Evolutionary conservation across 176 grass and related monocot genomes (phyloP).

Genomic region (Zoysia pacifica): DNA sequence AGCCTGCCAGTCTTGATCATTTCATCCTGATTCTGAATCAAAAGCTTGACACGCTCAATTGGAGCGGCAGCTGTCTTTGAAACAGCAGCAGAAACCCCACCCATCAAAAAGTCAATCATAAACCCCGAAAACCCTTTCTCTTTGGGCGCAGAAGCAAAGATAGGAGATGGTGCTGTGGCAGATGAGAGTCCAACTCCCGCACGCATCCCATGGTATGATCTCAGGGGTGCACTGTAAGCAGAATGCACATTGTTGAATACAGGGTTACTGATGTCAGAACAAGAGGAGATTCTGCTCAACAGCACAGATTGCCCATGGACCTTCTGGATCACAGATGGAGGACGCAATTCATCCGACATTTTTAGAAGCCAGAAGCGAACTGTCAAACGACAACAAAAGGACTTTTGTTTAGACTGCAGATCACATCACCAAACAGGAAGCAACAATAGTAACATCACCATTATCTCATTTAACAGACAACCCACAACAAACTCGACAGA

Average conservation of each 20-base stretch:
- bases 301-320: conserved; percentile 49
- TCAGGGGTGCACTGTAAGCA: conserved; percentile 2
- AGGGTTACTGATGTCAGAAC: conserved; percentile 20
- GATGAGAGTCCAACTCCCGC: conserved; percentile 22
- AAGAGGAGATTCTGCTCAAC: conserved; percentile 44
- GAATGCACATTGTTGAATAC: conserved; percentile 39
- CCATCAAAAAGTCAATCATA: conserved; percentile 66
- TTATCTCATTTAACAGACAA: neutral
- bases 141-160: conserved; percentile 53
- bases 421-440: neutral
- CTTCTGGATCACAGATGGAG: conserved; percentile 46
- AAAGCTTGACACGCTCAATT: conserved; percentile 69
- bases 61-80: conserved; percentile 69
- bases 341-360: conserved; percentile 39
- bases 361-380: neutral
- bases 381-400: neutral
- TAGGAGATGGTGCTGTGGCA: conserved; percentile 33
- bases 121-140: conserved; percentile 64
- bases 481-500: no score
- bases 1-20: conserved; percentile 63
- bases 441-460: neutral
- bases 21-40: conserved; percentile 73
- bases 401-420: neutral
- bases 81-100: conserved; percentile 66
- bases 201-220: conserved; percentile 31